phyloP scores from a whole-genome alignment of 495 filamentous ascomycete species.

The Podospora conica region DNA sequence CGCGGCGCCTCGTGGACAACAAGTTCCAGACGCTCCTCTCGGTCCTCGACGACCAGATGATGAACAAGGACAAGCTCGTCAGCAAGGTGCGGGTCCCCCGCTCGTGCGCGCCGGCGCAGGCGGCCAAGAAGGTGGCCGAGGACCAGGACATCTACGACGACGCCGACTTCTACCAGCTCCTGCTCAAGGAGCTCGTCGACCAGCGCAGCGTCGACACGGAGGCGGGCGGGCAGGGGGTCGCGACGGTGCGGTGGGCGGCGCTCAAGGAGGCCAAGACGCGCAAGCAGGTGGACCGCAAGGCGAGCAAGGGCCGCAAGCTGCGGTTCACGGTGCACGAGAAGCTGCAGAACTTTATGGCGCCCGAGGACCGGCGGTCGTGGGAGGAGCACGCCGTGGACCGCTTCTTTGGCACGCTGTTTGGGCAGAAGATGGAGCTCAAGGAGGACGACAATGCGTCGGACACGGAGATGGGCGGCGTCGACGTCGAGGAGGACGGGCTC shows the following conservation, averaged over 20 bases:
- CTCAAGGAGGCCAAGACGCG: slow-evolving; percentile 76
- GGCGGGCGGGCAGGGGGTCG: slow-evolving; percentile 37
- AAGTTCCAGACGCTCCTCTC: slow-evolving; percentile 58
- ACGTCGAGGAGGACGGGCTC: slow-evolving; percentile 60
- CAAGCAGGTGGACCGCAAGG: slow-evolving; percentile 83
- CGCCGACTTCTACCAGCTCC: slow-evolving; percentile 83
- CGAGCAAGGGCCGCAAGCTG: slow-evolving; percentile 92
- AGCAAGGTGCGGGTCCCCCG: slow-evolving; percentile 59
- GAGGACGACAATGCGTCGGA: slow-evolving; percentile 56
- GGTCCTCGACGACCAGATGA: slow-evolving; percentile 68
- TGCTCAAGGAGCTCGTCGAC: slow-evolving; percentile 87
- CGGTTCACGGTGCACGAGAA: slow-evolving; percentile 92
- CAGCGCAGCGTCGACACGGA: slow-evolving; percentile 61
- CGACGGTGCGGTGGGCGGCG: slow-evolving; percentile 52
- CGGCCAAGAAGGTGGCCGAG: slow-evolving; percentile 46
- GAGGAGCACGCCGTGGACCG: slow-evolving; percentile 71
- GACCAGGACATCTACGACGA: slow-evolving; percentile 73
- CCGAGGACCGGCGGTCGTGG: slow-evolving; percentile 74
- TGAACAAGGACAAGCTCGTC: slow-evolving; percentile 60
- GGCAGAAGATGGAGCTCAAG: slow-evolving; percentile 64
- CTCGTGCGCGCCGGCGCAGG: slow-evolving; percentile 66
- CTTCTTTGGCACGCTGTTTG: slow-evolving; percentile 84
- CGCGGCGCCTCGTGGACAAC: slow-evolving; percentile 47
- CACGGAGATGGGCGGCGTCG: slow-evolving; percentile 51
- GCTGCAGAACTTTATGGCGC: slow-evolving; percentile 95